phyloP scores from a whole-genome alignment of 108 stramenopile species.

The Conticribra guillardii region DNA sequence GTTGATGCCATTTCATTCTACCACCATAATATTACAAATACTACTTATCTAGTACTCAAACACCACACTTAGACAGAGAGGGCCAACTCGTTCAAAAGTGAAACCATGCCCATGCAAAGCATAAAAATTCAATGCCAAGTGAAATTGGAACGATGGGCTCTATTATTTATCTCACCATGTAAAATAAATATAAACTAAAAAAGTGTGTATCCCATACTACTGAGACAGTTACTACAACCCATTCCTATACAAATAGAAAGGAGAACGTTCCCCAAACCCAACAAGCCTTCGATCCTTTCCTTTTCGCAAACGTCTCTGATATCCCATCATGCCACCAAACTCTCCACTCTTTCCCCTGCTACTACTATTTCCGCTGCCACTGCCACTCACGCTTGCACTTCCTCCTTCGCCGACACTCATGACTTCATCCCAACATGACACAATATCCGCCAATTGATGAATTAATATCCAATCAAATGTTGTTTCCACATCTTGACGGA shows the following conservation, averaged over 20 bases:
- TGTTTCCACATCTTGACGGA: constrained; percentile 49
- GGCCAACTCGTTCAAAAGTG: no score
- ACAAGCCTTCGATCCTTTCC: constrained; percentile 45
- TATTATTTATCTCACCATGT: no score
- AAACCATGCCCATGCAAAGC: no score
- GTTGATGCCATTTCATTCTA: no score
- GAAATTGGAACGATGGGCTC: no score
- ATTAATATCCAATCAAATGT: constrained; percentile 78
- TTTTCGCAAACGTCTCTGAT: constrained; percentile 30
- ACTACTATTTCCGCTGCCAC: constrained; percentile 1
- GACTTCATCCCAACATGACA: constrained; percentile 57
- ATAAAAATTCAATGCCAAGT: no score
- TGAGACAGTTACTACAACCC: constrained; percentile 17
- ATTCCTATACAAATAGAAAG: constrained; percentile 43
- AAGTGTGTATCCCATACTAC: no score
- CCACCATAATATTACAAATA: no score
- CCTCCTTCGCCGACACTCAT: constrained; percentile 36
- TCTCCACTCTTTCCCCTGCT: constrained; percentile 7
- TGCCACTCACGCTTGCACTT: constrained; percentile 5
- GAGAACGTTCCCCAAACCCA: constrained; percentile 43
- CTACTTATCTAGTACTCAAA: no score
- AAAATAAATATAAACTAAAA: no score
- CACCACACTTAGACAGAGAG: no score
- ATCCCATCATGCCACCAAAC: background rate
- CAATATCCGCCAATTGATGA: constrained; percentile 60